phyloP scores from a whole-genome alignment of 495 filamentous ascomycete species.

The Hypoxylon trugodes region DNA sequence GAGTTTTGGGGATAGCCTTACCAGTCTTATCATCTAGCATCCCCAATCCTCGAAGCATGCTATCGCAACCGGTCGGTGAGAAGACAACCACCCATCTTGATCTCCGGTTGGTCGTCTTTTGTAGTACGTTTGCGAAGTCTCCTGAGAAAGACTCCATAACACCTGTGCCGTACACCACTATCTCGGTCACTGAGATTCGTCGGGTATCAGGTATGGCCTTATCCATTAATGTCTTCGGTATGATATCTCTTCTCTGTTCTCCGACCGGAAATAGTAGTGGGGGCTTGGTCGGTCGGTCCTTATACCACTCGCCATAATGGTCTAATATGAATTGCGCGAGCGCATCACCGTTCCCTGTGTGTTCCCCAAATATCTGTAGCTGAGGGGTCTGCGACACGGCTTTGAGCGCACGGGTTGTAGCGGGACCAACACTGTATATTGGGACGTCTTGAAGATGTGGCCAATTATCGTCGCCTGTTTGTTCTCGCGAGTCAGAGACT shows the following conservation, averaged over 20 bases:
- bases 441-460: conserved; percentile 63
- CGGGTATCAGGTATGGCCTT: conserved; percentile 47
- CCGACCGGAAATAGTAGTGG: conserved; percentile 86
- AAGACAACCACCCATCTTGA: conserved; percentile 90
- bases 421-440: conserved; percentile 91
- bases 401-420: conserved; percentile 77
- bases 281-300: conserved; percentile 55
- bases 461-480: conserved; percentile 46
- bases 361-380: conserved; percentile 72
- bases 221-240: conserved; percentile 78
- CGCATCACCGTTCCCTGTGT: conserved; percentile 82
- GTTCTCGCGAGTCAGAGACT: conserved; percentile 26
- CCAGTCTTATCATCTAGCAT: conserved; percentile 60
- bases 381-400: conserved; percentile 59
- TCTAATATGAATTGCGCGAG: conserved; percentile 79
- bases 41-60: conserved; percentile 74
- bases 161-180: conserved; percentile 85
- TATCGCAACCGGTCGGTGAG: conserved; percentile 86
- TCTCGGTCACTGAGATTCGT: conserved; percentile 73
- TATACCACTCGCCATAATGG: conserved; percentile 66
- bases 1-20: conserved; percentile 46
- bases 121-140: conserved; percentile 63
- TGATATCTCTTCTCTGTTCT: conserved; percentile 85
- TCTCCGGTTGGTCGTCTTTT: conserved; percentile 48
- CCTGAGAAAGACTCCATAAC: conserved; percentile 77